Percentiles rank a stretch among this genome's conserved stretches.
Evolutionary conservation across 768 basidiomycete species (phyloP).

Genomic region (Cystofilobasidium bisporidii): DNA sequence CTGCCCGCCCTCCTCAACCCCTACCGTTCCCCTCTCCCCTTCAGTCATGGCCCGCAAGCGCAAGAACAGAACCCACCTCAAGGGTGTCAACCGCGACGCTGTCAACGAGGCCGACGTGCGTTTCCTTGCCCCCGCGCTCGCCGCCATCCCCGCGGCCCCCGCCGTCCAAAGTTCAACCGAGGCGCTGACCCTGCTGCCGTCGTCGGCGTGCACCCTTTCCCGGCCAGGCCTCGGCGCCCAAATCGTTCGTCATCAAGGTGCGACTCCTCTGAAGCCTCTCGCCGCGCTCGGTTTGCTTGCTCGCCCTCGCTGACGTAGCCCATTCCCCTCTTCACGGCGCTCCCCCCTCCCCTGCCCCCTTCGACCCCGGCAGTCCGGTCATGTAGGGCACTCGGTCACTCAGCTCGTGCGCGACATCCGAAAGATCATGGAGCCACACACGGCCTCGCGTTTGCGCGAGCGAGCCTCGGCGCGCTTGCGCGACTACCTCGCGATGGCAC

Average conservation of each 20-base stretch:
- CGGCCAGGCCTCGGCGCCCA: constrained; percentile 47
- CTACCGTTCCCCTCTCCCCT: neutral
- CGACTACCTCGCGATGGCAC: constrained; percentile 87
- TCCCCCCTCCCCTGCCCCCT: neutral
- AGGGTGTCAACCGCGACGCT: constrained; percentile 10
- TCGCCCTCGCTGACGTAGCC: neutral
- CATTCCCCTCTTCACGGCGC: too few species aligned
- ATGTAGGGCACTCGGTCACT: constrained; percentile 72
- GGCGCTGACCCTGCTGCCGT: neutral
- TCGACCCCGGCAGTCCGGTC: constrained; percentile 52
- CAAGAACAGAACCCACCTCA: constrained; percentile 26
- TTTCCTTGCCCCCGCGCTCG: neutral
- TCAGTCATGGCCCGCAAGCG: constrained; percentile 17
- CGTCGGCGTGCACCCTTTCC: neutral
- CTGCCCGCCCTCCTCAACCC: too few species aligned
- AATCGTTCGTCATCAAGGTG: constrained; percentile 85
- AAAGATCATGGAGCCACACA: constrained; percentile 97
- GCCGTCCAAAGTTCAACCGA: neutral
- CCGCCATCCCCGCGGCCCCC: neutral
- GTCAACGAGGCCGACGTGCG: constrained; percentile 13
- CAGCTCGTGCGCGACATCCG: constrained; percentile 88
- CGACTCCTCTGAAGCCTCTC: too few species aligned
- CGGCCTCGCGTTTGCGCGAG: constrained; percentile 85
- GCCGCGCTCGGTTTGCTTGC: too few species aligned
- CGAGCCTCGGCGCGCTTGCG: constrained; percentile 54